phyloP scores from a whole-genome alignment of 1,284 basidiomycete species.

The Papiliotrema fonsecae region DNA sequence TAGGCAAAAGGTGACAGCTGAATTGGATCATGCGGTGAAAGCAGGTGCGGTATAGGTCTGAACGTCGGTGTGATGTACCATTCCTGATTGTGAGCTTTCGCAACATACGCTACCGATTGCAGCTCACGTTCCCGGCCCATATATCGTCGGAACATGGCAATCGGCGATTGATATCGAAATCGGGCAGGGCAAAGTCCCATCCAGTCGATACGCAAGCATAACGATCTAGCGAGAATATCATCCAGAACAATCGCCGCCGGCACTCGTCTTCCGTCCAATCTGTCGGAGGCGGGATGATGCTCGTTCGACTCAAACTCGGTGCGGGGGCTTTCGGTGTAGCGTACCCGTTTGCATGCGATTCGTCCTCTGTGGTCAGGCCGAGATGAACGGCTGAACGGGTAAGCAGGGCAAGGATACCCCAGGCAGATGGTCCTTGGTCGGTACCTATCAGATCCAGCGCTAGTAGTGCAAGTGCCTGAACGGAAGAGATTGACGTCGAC shows the following conservation, averaged over 20 bases:
- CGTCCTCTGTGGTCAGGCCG: slow-evolving; percentile 39
- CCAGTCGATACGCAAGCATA: slow-evolving; percentile 47
- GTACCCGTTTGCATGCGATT: slow-evolving; percentile 6
- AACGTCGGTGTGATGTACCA: slow-evolving; percentile 41
- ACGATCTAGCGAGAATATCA: slow-evolving; percentile 46
- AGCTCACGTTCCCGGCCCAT: slow-evolving; percentile 38
- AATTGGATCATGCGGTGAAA: slow-evolving; percentile 6
- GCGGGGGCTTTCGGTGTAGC: slow-evolving; percentile 18
- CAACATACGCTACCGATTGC: background rate
- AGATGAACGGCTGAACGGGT: slow-evolving; percentile 45
- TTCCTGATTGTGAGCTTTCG: slow-evolving; percentile 20
- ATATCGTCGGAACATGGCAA: slow-evolving; percentile 41
- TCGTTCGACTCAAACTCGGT: slow-evolving; percentile 34
- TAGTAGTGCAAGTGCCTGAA: slow-evolving; percentile 45
- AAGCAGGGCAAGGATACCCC: slow-evolving; percentile 46
- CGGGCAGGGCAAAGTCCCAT: slow-evolving; percentile 46
- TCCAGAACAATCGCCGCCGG: slow-evolving; percentile 44
- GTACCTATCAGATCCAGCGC: slow-evolving; percentile 46
- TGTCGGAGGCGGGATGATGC: slow-evolving; percentile 40
- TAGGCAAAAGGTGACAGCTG: slow-evolving; percentile 39
- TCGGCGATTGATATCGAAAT: slow-evolving; percentile 41
- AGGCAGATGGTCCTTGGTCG: slow-evolving; percentile 43
- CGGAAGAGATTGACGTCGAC: slow-evolving; percentile 39
- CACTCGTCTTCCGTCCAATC: slow-evolving; percentile 46
- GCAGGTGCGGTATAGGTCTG: slow-evolving; percentile 33